These are phyloP conservation scores for Penicillium turbatum DNA, from an alignment of 495 filamentous ascomycete genomes.

Conservation along the genomic window DNA sequence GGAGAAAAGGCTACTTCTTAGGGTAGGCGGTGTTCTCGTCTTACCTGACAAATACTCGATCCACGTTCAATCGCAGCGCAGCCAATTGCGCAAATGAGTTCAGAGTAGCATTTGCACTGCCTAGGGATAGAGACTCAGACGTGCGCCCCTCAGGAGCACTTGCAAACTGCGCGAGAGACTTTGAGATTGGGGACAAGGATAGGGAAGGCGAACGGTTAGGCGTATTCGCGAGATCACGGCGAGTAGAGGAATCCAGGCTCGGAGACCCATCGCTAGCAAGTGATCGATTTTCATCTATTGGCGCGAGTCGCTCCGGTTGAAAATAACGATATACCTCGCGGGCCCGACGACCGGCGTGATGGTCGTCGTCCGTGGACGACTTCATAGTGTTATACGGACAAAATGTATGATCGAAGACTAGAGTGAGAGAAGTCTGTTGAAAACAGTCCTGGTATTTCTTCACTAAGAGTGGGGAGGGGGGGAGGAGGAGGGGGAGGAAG, in stretches of 20 bases:
- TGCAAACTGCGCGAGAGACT: neutral
- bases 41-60: slow-evolving; percentile 43
- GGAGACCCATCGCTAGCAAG: neutral
- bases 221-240: neutral
- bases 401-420: neutral
- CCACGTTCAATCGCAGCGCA: slow-evolving; percentile 45
- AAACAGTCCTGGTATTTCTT: no score
- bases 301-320: slow-evolving; percentile 26
- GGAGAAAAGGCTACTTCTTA: neutral
- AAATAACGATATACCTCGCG: slow-evolving; percentile 49
- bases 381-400: slow-evolving; percentile 14
- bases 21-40: slow-evolving; percentile 9
- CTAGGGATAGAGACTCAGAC: slow-evolving; percentile 24
- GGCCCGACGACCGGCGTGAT: slow-evolving; percentile 33
- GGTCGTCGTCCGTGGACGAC: slow-evolving; percentile 15
- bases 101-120: slow-evolving; percentile 52
- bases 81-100: slow-evolving; percentile 48
- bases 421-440: neutral
- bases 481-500: no score
- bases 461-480: no score
- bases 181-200: slow-evolving; percentile 9
- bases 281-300: slow-evolving; percentile 10
- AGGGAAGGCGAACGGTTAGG: slow-evolving; percentile 8
- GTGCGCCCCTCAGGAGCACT: slow-evolving; percentile 6
- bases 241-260: neutral